Percentiles rank a stretch among this genome's conserved stretches.
Conservation (phyloP, 177 flowering plant species). For the Vitis hybrid region DNA sequence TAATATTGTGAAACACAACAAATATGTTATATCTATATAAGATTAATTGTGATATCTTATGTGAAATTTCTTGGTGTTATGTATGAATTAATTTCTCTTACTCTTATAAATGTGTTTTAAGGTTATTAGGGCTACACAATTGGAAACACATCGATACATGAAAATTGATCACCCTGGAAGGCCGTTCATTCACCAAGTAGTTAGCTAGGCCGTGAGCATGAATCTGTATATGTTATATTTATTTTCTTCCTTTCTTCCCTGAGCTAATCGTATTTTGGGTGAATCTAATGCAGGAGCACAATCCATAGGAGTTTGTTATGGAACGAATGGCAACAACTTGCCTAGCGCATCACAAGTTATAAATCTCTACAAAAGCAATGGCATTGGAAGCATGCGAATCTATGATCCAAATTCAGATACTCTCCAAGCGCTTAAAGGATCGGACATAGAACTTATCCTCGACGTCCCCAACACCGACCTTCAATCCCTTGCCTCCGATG, state of each 20-base stretch:
- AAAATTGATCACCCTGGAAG: too few species aligned
- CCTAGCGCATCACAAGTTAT: slow-evolving; percentile 29
- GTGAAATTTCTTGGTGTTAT: too few species aligned
- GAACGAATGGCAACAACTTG: slow-evolving; percentile 19
- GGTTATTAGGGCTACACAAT: too few species aligned
- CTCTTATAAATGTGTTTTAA: too few species aligned
- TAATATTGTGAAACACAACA: too few species aligned
- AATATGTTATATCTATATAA: too few species aligned
- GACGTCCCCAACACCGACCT: slow-evolving; percentile 33
- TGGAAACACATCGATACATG: too few species aligned
- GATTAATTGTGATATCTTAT: too few species aligned
- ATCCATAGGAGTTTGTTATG: slow-evolving; percentile 25
- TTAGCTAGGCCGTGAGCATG: too few species aligned
- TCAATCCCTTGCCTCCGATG: slow-evolving; percentile 4
- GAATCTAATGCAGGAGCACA: slow-evolving; percentile 13
- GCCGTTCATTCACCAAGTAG: too few species aligned
- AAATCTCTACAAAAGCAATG: slow-evolving; percentile 15
- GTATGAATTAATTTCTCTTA: too few species aligned
- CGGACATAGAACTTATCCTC: slow-evolving; percentile 34
- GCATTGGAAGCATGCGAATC: slow-evolving; percentile 31
- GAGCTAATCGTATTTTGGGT: not conserved
- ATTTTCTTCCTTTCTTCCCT: not conserved
- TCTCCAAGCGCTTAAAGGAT: slow-evolving; percentile 34
- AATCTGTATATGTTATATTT: too few species aligned
- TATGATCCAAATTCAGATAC: slow-evolving; percentile 27